Percentiles rank a stretch among this genome's conserved stretches.
Evolutionary conservation across 2,329 filamentous ascomycete genomes (phyloP).

Genomic region (Fusarium udum): DNA sequence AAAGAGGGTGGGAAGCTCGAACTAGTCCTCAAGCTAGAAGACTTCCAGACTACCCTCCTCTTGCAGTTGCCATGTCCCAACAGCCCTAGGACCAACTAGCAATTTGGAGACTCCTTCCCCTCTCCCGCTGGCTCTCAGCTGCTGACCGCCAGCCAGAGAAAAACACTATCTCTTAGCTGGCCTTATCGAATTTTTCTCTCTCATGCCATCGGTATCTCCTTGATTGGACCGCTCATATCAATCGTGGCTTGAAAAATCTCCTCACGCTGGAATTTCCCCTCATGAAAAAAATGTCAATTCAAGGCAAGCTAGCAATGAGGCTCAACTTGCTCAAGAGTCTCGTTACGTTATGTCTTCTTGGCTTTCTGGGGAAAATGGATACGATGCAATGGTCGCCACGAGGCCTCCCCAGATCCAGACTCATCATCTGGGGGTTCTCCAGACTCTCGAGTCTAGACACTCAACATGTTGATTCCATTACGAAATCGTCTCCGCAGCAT

Average conservation of each 20-base stretch:
- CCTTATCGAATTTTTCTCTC: neutral
- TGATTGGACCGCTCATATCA: conserved; percentile 28
- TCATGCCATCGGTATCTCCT: conserved; percentile 36
- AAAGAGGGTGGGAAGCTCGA: conserved; percentile 4
- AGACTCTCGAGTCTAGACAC: conserved; percentile 31
- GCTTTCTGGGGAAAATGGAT: conserved; percentile 37
- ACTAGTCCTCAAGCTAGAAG: conserved; percentile 34
- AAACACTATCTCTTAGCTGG: conserved; percentile 18
- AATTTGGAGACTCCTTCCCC: conserved; percentile 28
- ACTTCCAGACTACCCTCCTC: conserved; percentile 38
- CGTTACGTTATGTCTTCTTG: conserved; percentile 21
- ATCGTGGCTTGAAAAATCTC: conserved; percentile 23
- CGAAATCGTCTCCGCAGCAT: conserved; percentile 31
- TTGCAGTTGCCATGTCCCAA: neutral
- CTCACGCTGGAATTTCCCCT: conserved; percentile 30
- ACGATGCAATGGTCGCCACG: conserved; percentile 12
- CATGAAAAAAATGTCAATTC: neutral
- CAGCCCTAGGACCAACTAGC: neutral
- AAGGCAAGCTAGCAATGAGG: conserved; percentile 13
- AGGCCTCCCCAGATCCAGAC: conserved; percentile 22
- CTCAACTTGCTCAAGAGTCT: conserved; percentile 11
- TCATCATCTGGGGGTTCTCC: conserved; percentile 30
- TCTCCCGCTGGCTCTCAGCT: conserved; percentile 10
- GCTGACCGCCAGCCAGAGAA: conserved; percentile 6
- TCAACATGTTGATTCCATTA: conserved; percentile 27